phyloP scores from a whole-genome alignment of 495 filamentous ascomycete genomes.

The Aspergillus leporis region DNA sequence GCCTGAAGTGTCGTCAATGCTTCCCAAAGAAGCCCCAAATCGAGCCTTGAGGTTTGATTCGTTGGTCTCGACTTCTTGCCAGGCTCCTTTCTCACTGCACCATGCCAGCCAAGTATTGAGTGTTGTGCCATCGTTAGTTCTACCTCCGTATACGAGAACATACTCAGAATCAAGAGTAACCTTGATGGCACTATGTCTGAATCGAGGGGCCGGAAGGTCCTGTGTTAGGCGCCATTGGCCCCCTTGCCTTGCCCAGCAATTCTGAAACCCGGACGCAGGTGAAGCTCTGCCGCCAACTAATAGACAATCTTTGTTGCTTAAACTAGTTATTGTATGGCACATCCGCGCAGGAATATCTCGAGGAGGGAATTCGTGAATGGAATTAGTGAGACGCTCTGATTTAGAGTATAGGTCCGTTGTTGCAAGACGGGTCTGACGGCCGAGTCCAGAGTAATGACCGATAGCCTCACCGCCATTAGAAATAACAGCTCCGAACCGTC shows the following conservation, averaged over 20 bases:
- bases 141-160: constrained; percentile 72
- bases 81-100: constrained; percentile 50
- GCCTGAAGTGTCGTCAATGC: constrained; percentile 45
- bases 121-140: constrained; percentile 53
- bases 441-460: constrained; percentile 62
- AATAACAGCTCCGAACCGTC: constrained; percentile 49
- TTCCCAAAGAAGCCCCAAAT: constrained; percentile 60
- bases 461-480: constrained; percentile 36
- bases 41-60: constrained; percentile 46
- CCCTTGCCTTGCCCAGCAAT: constrained; percentile 71
- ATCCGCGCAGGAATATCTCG: constrained; percentile 57
- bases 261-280: constrained; percentile 61
- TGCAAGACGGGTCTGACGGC: constrained; percentile 57
- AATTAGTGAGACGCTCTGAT: constrained; percentile 21
- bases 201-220: constrained; percentile 64
- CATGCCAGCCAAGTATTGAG: constrained; percentile 67
- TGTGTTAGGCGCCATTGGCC: constrained; percentile 61
- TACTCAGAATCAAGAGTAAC: constrained; percentile 45
- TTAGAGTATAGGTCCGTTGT: constrained; percentile 59
- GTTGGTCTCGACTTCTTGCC: constrained; percentile 47
- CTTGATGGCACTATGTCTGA: constrained; percentile 64
- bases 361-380: constrained; percentile 29
- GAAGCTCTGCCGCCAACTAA: constrained; percentile 79
- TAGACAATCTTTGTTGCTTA: constrained; percentile 53
- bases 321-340: constrained; percentile 73